Evolutionary conservation across 345 rosid species (phyloP).

Genomic region (Firmiana major): DNA sequence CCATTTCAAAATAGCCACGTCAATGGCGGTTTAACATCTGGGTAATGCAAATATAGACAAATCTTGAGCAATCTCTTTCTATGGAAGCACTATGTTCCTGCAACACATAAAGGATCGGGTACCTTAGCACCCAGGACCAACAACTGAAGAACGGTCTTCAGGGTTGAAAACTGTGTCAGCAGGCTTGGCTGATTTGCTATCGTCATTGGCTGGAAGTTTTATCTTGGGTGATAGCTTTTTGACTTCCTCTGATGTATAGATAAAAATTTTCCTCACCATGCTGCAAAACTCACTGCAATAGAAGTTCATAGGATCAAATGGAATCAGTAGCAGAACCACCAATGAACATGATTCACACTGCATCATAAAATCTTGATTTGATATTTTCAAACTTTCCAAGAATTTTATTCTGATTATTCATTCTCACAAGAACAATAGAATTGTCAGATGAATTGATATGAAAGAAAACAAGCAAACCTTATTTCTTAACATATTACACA

Average conservation of each 20-base stretch:
- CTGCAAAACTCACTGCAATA: constrained; percentile 88
- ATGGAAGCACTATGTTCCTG: not conserved
- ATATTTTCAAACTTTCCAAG: not conserved
- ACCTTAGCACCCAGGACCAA: constrained; percentile 64
- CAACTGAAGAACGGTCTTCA: constrained; percentile 62
- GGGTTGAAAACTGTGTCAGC: constrained; percentile 47
- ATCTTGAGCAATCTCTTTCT: constrained; percentile 3
- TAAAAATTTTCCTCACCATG: constrained; percentile 88
- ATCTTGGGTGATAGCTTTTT: constrained; percentile 77
- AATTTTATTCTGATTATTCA: not conserved
- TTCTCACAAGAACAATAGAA: not conserved
- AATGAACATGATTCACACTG: not conserved
- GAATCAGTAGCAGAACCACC: not conserved
- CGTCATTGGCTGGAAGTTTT: constrained; percentile 47
- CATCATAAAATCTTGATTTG: not conserved
- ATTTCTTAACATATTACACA: not conserved
- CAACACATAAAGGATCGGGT: not conserved
- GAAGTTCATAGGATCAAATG: not conserved
- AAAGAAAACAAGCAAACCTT: not conserved
- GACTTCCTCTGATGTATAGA: constrained; percentile 88
- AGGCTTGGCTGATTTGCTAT: constrained; percentile 30
- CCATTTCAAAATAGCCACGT: constrained; percentile 10
- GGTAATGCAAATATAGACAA: constrained; percentile 10
- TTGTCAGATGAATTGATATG: not conserved
- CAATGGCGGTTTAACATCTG: not conserved